Base-by-base conservation (phyloP, 2,329 filamentous ascomycete genomes). In the Phialemonium atrogriseum region DNA sequence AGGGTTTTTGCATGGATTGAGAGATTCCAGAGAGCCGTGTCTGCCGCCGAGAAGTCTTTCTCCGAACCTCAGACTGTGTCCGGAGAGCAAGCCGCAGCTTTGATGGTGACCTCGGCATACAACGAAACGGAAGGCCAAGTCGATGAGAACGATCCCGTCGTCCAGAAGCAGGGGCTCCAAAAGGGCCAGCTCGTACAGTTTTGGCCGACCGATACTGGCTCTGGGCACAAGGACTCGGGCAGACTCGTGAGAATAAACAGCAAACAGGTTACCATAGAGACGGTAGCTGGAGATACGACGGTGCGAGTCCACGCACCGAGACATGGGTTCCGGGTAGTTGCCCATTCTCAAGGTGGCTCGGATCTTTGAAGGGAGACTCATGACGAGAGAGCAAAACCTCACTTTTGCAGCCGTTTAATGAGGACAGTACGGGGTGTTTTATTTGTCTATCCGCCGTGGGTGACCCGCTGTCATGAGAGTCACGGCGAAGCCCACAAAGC, bases 161-260 rank as follows among this genome's bases (percentile, higher is more conserved):
- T 56, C 0, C 41, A 41, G 11, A 55, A 68, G 3, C 53, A 68
- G 28, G 61, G 63, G 1, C 47, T 84, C 38, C 53, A 55, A 30
- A 60, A 55, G 37, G 79, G 77, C 2, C 58, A 70, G 18, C 39
- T 51, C 25, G 71, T 85, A 4, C 58, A 66, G 48, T 52, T 82
- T 16, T 75, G 66, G 60, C 80, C 78, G 5, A 70, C 66, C 3
- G 79, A 84, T 48, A 69, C 70, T 26, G 79, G 78, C 5, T 64
- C 57, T 32, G 62, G 51, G n/a, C 63, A 77, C 47, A 69, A 64
- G 41, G 79, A 84, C 46, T 46, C 50, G 2, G 80, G 80, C 0
- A 55, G 35, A 24, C 54, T 84, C 38, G 55, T 78, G 10, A 60
- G 61, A 16, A 45, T 83, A 30, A 60, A 60, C 25, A 47, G 48